Conservation (phyloP, 2,329 filamentous ascomycete genomes). For the Trichoderma harzianum region DNA sequence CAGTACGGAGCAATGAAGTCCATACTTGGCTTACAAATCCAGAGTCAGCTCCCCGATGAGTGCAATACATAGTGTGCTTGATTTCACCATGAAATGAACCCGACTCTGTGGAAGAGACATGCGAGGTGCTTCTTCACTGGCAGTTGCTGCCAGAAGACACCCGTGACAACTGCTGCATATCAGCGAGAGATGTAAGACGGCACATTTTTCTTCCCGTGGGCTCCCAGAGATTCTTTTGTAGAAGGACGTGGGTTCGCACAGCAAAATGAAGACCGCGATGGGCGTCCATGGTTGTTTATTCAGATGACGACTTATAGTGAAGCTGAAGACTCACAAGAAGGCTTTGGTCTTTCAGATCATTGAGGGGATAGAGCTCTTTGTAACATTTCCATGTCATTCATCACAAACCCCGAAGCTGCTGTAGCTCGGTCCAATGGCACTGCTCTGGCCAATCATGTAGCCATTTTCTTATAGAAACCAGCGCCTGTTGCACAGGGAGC, state of each 20-base stretch:
- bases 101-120: not conserved
- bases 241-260: not conserved
- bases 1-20: too few relatives aligned
- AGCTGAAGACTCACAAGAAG: not conserved
- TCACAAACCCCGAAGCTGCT: not conserved
- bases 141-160: not conserved
- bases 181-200: not conserved
- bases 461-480: not conserved
- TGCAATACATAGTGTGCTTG: not conserved
- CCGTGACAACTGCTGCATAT: not conserved
- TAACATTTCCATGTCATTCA: not conserved
- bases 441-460: not conserved
- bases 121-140: not conserved
- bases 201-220: not conserved
- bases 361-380: not conserved
- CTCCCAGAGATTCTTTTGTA: fast-evolving
- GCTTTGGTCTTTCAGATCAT: not conserved
- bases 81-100: not conserved
- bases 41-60: not conserved
- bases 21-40: not conserved
- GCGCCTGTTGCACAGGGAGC: not conserved
- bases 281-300: not conserved
- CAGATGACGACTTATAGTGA: not conserved
- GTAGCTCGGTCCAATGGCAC: not conserved
- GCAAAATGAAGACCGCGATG: not conserved